Percentiles rank a stretch among this genome's conserved stretches.
These are phyloP conservation scores for Senecio squalidus DNA, from an alignment of 140 eudicot species.

Conservation along the genomic window DNA sequence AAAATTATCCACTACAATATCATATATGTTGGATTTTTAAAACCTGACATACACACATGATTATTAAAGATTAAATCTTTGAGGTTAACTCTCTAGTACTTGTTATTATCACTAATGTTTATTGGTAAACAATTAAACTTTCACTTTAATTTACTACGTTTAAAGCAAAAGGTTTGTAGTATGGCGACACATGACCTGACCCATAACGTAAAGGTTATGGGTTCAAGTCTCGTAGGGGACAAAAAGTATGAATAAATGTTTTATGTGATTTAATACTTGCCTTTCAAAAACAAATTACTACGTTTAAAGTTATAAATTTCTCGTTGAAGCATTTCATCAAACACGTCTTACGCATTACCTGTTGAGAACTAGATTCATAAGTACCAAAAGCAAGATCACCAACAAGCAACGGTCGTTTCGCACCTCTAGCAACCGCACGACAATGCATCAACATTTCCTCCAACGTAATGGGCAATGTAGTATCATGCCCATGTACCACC, in stretches of 20 bases:
- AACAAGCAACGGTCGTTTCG: slow-evolving; percentile 76
- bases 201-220: too few relatives aligned
- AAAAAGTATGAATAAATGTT: too few relatives aligned
- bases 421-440: slow-evolving; percentile 86
- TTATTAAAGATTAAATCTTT: slow-evolving; percentile 6
- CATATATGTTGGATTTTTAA: not conserved
- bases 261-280: too few relatives aligned
- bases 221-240: too few relatives aligned
- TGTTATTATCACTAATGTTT: not conserved
- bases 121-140: not conserved
- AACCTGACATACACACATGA: not conserved
- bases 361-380: slow-evolving; percentile 73
- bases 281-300: too few relatives aligned
- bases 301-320: too few relatives aligned
- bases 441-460: slow-evolving; percentile 93
- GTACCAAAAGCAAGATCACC: slow-evolving; percentile 95
- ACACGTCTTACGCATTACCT: slow-evolving; percentile 58
- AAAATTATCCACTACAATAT: slow-evolving; percentile 13
- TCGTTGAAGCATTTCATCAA: too few relatives aligned
- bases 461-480: slow-evolving; percentile 81
- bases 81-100: not conserved
- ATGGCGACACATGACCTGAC: too few relatives aligned
- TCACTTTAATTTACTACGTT: not conserved
- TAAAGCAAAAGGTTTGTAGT: too few relatives aligned
- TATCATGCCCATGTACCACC: slow-evolving; percentile 97